Conservation (phyloP, 1,139 yeast genomes). For the Yamadazyma conglobata region DNA sequence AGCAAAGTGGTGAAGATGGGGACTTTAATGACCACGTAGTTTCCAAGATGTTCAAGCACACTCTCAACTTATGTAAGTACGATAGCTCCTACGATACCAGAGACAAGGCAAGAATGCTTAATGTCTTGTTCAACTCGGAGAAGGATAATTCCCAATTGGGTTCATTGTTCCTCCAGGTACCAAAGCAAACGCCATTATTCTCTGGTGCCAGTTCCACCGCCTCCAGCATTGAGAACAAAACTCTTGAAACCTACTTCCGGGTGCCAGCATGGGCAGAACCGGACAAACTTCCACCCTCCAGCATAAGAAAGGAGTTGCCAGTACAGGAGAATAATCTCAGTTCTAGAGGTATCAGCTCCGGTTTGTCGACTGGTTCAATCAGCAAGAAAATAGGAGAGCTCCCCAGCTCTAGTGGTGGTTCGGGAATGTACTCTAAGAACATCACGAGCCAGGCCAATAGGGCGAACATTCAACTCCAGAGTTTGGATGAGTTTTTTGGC, state of each 20-base stretch:
- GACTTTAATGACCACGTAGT: conserved; percentile 33
- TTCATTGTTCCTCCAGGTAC: conserved; percentile 73
- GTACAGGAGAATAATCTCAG: conserved; percentile 24
- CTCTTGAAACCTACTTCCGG: conserved; percentile 23
- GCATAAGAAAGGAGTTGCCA: conserved; percentile 34
- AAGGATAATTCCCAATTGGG: conserved; percentile 54
- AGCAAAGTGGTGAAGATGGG: conserved; percentile 4
- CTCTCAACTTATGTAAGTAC: conserved; percentile 63
- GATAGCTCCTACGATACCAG: conserved; percentile 78
- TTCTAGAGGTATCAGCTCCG: conserved; percentile 5
- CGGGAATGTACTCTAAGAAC: neutral
- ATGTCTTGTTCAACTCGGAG: conserved; percentile 43
- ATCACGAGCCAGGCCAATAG: conserved; percentile 11
- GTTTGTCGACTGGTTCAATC: conserved; percentile 15
- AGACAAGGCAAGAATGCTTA: conserved; percentile 77
- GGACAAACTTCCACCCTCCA: conserved; percentile 28
- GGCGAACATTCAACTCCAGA: conserved; percentile 58
- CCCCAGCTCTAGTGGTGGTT: conserved; percentile 18
- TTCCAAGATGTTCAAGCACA: conserved; percentile 58
- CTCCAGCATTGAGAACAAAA: conserved; percentile 12
- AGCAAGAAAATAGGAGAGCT: conserved; percentile 19
- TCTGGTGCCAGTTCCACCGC: conserved; percentile 8
- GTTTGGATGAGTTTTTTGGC: conserved; percentile 82
- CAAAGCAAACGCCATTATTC: conserved; percentile 60
- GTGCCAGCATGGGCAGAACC: conserved; percentile 36